Percentiles rank a stretch among this genome's conserved stretches.
Evolutionary conservation across 805 yeast species (phyloP).

Genomic region (Saturnispora gosingensis): DNA sequence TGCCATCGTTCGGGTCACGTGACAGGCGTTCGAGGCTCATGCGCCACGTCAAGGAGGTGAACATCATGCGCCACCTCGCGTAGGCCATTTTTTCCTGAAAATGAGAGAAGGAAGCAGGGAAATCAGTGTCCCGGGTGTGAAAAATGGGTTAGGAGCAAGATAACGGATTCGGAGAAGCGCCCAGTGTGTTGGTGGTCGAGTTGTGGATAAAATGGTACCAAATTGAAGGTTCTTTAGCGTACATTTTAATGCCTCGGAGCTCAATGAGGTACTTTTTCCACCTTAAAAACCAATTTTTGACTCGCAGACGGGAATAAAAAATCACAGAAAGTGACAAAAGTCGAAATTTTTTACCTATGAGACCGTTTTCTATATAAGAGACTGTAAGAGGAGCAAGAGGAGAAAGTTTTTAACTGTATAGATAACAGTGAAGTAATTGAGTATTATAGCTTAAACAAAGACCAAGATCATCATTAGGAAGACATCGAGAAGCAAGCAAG

Average conservation of each 20-base stretch:
- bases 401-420: background rate
- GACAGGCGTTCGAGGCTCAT: constrained; percentile 1
- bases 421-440: background rate
- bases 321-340: background rate
- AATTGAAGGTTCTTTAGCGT: background rate
- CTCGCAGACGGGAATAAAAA: background rate
- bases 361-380: background rate
- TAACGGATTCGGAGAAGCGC: background rate
- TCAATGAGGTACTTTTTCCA: constrained; percentile 1
- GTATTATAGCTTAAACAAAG: background rate
- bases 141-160: background rate
- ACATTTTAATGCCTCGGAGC: background rate
- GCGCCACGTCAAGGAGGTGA: constrained; percentile 8
- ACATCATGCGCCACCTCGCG: constrained; percentile 7
- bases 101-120: background rate
- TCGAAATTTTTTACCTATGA: background rate
- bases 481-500: background rate
- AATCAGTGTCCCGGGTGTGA: background rate
- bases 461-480: background rate
- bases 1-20: constrained; percentile 3
- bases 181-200: background rate
- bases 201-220: background rate
- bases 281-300: background rate
- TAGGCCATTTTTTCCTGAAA: background rate
- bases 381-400: background rate